Conservation (phyloP, 1,139 yeast genomes). For the Scheffersomyces parashehatae region DNA sequence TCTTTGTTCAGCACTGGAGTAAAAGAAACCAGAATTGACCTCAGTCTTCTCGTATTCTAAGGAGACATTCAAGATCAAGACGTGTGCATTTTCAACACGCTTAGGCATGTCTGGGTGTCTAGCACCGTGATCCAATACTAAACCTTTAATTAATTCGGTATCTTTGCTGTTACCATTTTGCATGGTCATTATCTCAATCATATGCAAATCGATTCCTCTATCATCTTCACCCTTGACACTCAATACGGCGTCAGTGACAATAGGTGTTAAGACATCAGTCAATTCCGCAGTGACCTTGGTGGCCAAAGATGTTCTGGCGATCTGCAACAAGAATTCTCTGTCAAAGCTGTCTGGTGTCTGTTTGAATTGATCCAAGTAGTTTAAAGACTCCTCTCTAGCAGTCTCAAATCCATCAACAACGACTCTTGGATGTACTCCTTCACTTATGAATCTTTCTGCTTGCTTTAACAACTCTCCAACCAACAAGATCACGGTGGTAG, state of each 20-base stretch:
- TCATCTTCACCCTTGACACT: conserved; percentile 60
- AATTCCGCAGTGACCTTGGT: conserved; percentile 82
- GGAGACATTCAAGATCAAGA: conserved; percentile 88
- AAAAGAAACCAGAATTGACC: conserved; percentile 94
- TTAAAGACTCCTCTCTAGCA: conserved; percentile 76
- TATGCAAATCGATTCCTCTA: conserved; percentile 76
- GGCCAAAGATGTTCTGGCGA: conserved; percentile 83
- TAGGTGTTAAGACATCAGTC: conserved; percentile 82
- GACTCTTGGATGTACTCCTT: conserved; percentile 95
- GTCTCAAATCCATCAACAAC: conserved; percentile 93
- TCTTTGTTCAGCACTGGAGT: conserved; percentile 93
- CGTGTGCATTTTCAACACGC: conserved; percentile 75
- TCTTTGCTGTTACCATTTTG: conserved; percentile 87
- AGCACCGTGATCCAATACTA: conserved; percentile 97
- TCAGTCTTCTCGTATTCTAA: conserved; percentile 97
- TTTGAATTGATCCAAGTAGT: conserved; percentile 65
- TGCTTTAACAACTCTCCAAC: conserved; percentile 95
- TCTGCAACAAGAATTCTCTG: conserved; percentile 86
- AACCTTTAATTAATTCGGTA: conserved; percentile 81
- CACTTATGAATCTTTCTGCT: conserved; percentile 87
- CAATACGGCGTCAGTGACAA: conserved; percentile 94
- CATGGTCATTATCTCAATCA: conserved; percentile 99
- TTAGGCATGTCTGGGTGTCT: conserved; percentile 99
- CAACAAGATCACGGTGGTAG: conserved; percentile 92
- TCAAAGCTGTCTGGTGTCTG: conserved; percentile 55